These are phyloP conservation scores for Stephanodiscus triporus DNA, from an alignment of 108 stramenopile genomes.

Conservation along the genomic window DNA sequence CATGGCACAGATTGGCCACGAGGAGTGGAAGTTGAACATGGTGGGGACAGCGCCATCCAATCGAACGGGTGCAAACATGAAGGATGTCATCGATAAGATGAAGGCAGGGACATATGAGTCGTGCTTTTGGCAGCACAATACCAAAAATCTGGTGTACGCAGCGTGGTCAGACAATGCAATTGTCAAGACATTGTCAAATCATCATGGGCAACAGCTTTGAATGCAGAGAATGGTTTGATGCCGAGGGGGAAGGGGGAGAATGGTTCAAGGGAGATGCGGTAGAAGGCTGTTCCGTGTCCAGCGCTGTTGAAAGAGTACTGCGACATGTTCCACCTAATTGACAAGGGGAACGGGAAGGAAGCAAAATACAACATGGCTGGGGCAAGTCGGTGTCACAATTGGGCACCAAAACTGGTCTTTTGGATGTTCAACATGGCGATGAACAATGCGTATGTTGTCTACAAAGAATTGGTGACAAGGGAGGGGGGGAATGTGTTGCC, in stretches of 20 bases:
- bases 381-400: neutral
- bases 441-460: conserved; percentile 4
- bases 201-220: neutral
- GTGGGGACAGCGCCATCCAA: neutral
- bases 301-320: neutral
- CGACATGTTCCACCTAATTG: neutral
- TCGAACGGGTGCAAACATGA: neutral
- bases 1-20: neutral
- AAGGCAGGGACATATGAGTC: neutral
- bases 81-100: neutral
- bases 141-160: neutral
- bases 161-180: neutral
- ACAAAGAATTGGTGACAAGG: too few relatives aligned
- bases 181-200: neutral
- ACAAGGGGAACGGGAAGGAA: neutral
- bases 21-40: conserved; percentile 13
- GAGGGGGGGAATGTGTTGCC: too few relatives aligned
- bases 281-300: conserved; percentile 9
- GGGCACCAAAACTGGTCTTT: neutral
- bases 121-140: neutral
- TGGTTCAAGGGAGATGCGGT: neutral
- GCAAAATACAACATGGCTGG: neutral
- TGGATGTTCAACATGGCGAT: neutral
- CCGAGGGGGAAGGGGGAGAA: neutral
- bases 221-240: too few relatives aligned